Conservation (phyloP, 148 eudicot species). For the Cornus florida region DNA sequence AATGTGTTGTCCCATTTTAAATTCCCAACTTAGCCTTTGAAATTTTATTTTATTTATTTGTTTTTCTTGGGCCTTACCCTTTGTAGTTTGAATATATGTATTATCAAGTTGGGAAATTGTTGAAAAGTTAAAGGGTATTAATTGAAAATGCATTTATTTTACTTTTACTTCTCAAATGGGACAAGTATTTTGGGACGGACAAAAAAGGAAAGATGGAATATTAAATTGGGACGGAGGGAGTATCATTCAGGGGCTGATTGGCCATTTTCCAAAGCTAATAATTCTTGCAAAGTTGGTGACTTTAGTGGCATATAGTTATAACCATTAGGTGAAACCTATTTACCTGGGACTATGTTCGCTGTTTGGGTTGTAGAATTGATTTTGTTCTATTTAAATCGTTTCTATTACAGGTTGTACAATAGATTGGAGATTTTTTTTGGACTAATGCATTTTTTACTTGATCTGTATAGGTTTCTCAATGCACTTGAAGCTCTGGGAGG, state of each 20-base stretch:
- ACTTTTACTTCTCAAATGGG: no score
- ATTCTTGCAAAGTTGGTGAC: neutral
- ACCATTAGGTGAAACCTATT: neutral
- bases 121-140: no score
- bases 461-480: slow-evolving; percentile 67
- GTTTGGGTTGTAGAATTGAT: neutral
- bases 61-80: no score
- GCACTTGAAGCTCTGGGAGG: slow-evolving; percentile 84
- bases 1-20: no score
- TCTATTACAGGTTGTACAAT: neutral
- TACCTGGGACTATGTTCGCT: neutral
- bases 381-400: no score
- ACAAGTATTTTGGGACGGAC: no score
- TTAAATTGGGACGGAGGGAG: neutral
- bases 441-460: neutral
- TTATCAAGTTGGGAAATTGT: no score
- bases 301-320: neutral
- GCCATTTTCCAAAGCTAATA: neutral
- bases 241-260: neutral
- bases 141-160: no score
- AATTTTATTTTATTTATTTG: no score
- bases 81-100: no score
- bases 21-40: no score
- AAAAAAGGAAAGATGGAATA: no score
- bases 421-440: neutral